Evolutionary conservation across 2,329 filamentous ascomycete species (phyloP), one percentile per base, ranked within the genome.

Genomic region (Fusarium setosum): DNA sequence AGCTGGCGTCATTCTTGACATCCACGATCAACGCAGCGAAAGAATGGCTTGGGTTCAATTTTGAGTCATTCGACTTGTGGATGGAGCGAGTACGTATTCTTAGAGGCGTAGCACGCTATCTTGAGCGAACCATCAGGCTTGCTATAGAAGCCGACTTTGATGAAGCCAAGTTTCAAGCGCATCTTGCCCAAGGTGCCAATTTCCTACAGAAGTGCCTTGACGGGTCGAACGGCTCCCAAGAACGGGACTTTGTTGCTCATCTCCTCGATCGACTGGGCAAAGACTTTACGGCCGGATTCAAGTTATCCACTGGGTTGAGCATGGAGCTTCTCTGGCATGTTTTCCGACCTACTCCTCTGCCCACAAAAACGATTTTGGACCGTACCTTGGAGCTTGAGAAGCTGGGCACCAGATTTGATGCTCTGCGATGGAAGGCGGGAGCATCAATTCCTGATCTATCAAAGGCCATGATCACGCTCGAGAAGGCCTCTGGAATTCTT

Each of bases 251-350:
- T n/a, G 71, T 81, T 5, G 69, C 72, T 2, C 64, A 73, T 10
- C 72, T 87, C 32, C 68, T 81, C 2, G 71, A 76, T 1, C 80
- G 77, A 6, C 71, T 90, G 3, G 77, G 84, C 40, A 79, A 79
- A 35, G 83, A 84, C 48, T 95, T 97, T 72, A 84, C 86, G 21
- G 84, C 87, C 15, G 89, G 88, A 3, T 94, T 94, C 79, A 88
- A 88, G 55, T 80, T 96, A 13, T 88, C 83, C 0, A 94, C 91
- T 3, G 94, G 93, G 1, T 80, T 94, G 12, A 90, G 88, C 67
- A 96, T 96, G 92, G 92, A 96, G 73, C 76, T 81, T 9, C 83
- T 97, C 6, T 97, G 94, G 95, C 86, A 87, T 38, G 72, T 82
- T 2, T 86, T 96, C 72, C 87, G 91, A 52, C 92, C 94, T 1